Percentiles rank a stretch among this genome's conserved stretches.
These are phyloP conservation scores for Lipomyces sp. DNA, from an alignment of 805 yeast genomes.

Conservation along the genomic window DNA sequence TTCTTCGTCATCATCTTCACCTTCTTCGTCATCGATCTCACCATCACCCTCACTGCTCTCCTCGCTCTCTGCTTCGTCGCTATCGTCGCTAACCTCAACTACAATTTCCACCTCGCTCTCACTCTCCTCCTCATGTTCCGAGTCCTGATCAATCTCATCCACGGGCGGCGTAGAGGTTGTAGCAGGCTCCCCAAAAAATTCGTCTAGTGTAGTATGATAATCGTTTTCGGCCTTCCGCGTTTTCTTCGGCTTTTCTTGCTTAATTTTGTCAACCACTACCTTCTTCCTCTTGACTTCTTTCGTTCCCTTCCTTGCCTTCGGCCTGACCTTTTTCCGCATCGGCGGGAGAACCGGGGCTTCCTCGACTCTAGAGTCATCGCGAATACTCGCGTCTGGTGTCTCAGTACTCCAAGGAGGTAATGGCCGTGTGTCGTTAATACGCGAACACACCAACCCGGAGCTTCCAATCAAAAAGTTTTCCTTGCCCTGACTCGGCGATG, in stretches of 20 bases:
- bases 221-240: slow-evolving; percentile 15
- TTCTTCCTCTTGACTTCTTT: slow-evolving; percentile 16
- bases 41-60: slow-evolving; percentile 42
- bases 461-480: slow-evolving; percentile 43
- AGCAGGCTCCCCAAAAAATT: slow-evolving; percentile 67
- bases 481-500: slow-evolving; percentile 36
- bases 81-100: slow-evolving; percentile 41
- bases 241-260: slow-evolving; percentile 11
- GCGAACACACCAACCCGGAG: slow-evolving; percentile 39
- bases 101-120: slow-evolving; percentile 41
- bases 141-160: slow-evolving; percentile 42
- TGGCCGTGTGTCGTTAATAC: slow-evolving; percentile 43
- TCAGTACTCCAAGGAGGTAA: slow-evolving; percentile 55
- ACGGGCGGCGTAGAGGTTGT: slow-evolving; percentile 28
- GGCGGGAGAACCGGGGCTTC: slow-evolving; percentile 14
- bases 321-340: slow-evolving; percentile 15
- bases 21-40: slow-evolving; percentile 40
- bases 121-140: slow-evolving; percentile 33
- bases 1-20: slow-evolving; percentile 45
- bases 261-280: neutral
- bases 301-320: slow-evolving; percentile 15
- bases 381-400: slow-evolving; percentile 45
- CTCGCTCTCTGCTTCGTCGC: slow-evolving; percentile 43
- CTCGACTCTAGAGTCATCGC: slow-evolving; percentile 28
- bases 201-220: slow-evolving; percentile 59